phyloP scores from a whole-genome alignment of 179 eudicot species.

The Spergularia azorica region DNA sequence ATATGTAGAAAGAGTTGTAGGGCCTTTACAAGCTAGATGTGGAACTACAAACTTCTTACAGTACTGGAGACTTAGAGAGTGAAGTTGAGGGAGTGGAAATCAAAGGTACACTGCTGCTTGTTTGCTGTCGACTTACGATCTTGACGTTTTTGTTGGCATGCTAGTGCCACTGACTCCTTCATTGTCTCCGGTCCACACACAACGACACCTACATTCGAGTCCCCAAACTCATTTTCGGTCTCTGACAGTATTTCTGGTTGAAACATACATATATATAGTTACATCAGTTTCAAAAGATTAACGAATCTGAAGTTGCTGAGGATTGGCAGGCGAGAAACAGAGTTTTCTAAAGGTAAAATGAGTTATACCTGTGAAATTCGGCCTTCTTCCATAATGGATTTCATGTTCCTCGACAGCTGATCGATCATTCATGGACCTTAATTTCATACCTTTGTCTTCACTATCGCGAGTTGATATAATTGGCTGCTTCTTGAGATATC shows the following conservation, averaged over 20 bases:
- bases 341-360: not conserved
- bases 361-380: conserved; percentile 52
- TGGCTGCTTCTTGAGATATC: conserved; percentile 30
- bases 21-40: not conserved
- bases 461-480: conserved; percentile 20
- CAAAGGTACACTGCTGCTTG: conserved; percentile 37
- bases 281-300: conserved; percentile 2
- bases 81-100: conserved; percentile 70
- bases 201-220: conserved; percentile 52
- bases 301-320: not conserved
- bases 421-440: conserved; percentile 29
- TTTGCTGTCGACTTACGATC: conserved; percentile 25
- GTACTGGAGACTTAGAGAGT: conserved; percentile 41
- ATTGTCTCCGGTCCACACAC: conserved; percentile 81
- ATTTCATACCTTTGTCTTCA: conserved; percentile 26
- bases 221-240: conserved; percentile 36
- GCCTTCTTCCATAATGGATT: conserved; percentile 64
- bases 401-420: conserved; percentile 46
- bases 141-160: conserved; percentile 44
- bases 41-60: not conserved
- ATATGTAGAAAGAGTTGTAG: not conserved
- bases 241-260: conserved; percentile 57
- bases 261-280: conserved; percentile 1
- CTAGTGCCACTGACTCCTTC: conserved; percentile 70
- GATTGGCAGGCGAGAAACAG: not conserved